These are phyloP conservation scores for Candida manassasensis DNA, from an alignment of 805 yeast genomes.

Conservation along the genomic window DNA sequence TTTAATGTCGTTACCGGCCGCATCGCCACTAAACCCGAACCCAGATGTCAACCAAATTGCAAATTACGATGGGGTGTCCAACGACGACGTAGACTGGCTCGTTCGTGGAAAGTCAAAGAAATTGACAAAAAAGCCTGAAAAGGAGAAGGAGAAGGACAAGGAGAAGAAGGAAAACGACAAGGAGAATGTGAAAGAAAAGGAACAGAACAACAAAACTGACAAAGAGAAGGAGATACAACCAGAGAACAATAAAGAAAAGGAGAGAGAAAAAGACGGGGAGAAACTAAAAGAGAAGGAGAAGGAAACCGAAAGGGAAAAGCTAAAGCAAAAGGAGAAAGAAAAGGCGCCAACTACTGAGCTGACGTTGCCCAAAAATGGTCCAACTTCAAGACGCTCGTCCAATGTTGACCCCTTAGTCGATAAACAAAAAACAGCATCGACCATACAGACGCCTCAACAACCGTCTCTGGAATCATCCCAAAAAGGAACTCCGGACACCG, in stretches of 20 bases:
- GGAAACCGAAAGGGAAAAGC: background rate
- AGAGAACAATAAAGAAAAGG: conserved; percentile 3
- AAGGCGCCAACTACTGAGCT: no score
- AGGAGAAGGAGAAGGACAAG: conserved; percentile 5
- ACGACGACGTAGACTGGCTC: conserved; percentile 82
- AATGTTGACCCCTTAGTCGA: no score
- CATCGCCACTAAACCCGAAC: conserved; percentile 3
- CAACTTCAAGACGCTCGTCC: no score
- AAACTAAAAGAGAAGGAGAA: conserved; percentile 7
- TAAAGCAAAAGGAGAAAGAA: conserved; percentile 2
- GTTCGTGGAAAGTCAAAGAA: conserved; percentile 73
- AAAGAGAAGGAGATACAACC: conserved; percentile 5
- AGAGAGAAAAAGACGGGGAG: conserved; percentile 7
- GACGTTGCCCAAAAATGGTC: no score
- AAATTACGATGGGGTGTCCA: conserved; percentile 49
- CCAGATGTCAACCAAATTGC: conserved; percentile 3
- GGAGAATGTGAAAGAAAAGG: background rate
- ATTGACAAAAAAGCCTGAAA: conserved; percentile 39
- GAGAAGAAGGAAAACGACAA: background rate
- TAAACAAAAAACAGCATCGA: background rate
- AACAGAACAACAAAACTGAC: background rate
- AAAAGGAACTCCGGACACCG: conserved; percentile 2
- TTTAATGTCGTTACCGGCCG: background rate
- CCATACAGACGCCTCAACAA: background rate
- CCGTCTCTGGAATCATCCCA: conserved; percentile 1